phyloP scores from a whole-genome alignment of 1,284 basidiomycete genomes.

The Sporisorium sorghi region DNA sequence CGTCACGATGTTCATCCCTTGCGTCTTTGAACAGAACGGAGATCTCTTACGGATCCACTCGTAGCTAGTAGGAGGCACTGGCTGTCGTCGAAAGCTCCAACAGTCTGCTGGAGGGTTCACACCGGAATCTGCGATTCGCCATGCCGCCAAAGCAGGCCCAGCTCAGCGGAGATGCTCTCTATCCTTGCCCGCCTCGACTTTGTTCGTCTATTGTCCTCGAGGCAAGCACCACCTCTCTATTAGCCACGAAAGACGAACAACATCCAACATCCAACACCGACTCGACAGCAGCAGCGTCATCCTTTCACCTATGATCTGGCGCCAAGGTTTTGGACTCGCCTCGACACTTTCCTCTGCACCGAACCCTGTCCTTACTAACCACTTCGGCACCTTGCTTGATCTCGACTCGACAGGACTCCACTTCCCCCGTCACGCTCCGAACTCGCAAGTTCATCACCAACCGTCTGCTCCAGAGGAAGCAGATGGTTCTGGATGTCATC shows the following conservation, averaged over 20 bases:
- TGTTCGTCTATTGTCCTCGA: background rate
- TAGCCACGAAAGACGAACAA: background rate
- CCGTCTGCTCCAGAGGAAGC: conserved; percentile 89
- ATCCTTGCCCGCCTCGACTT: background rate
- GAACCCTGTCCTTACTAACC: conserved; percentile 8
- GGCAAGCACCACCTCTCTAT: too few species aligned
- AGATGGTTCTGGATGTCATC: conserved; percentile 86
- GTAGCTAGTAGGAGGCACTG: too few species aligned
- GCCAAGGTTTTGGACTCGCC: background rate
- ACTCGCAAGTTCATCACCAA: conserved; percentile 99
- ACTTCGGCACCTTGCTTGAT: background rate
- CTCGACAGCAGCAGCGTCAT: conserved; percentile 20
- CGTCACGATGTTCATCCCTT: background rate
- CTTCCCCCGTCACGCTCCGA: conserved; percentile 93
- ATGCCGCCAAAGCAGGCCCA: background rate
- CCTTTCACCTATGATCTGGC: conserved; percentile 11
- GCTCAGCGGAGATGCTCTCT: background rate
- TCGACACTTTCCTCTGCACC: background rate
- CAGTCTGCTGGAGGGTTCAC: too few species aligned
- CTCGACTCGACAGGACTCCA: conserved; percentile 74
- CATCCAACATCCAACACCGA: conserved; percentile 1
- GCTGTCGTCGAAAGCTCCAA: too few species aligned
- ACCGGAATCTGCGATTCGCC: background rate
- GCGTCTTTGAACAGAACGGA: too few species aligned
- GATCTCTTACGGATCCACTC: too few species aligned